These are phyloP conservation scores for Apiosordaria backusii DNA, from an alignment of 495 filamentous ascomycete genomes.

Conservation along the genomic window DNA sequence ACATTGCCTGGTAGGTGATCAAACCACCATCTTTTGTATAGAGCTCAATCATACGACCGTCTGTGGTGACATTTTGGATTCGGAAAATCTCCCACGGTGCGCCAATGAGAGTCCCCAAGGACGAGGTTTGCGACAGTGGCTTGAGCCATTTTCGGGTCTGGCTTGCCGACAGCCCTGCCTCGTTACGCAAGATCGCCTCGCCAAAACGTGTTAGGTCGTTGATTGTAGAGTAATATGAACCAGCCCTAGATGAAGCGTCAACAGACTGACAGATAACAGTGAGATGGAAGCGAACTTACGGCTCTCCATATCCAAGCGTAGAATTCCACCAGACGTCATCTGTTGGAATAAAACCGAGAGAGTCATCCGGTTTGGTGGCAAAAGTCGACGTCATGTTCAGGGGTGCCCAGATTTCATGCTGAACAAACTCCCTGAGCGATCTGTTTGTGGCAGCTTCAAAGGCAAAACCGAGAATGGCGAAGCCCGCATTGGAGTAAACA, in stretches of 20 bases:
- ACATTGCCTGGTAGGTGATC: constrained; percentile 42
- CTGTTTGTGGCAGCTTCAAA: constrained; percentile 37
- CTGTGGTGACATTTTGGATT: constrained; percentile 32
- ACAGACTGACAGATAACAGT: constrained; percentile 9
- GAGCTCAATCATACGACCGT: constrained; percentile 45
- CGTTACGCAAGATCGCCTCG: constrained; percentile 46
- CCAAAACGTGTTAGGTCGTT: constrained; percentile 51
- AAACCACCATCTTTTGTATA: constrained; percentile 56
- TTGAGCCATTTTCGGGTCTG: constrained; percentile 56
- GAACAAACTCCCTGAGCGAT: constrained; percentile 30
- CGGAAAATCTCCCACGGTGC: constrained; percentile 56
- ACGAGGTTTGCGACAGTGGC: constrained; percentile 47
- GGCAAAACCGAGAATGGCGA: constrained; percentile 37
- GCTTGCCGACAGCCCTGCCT: constrained; percentile 35
- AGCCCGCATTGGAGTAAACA: constrained; percentile 43
- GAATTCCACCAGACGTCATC: constrained; percentile 40
- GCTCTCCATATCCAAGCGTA: constrained; percentile 42
- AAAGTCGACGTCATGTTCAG: constrained; percentile 42
- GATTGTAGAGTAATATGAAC: constrained; percentile 53
- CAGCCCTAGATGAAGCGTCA: constrained; percentile 27
- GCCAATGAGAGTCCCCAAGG: constrained; percentile 42
- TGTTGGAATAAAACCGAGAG: constrained; percentile 39
- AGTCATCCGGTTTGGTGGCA: constrained; percentile 30
- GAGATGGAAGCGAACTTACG: constrained; percentile 33
- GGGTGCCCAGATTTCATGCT: constrained; percentile 36